A percentile compares a stretch with the other conserved stretches of the same genome.
phyloP scores from a whole-genome alignment of 345 rosid species.

The rapeseed (Brassica napus) region DNA sequence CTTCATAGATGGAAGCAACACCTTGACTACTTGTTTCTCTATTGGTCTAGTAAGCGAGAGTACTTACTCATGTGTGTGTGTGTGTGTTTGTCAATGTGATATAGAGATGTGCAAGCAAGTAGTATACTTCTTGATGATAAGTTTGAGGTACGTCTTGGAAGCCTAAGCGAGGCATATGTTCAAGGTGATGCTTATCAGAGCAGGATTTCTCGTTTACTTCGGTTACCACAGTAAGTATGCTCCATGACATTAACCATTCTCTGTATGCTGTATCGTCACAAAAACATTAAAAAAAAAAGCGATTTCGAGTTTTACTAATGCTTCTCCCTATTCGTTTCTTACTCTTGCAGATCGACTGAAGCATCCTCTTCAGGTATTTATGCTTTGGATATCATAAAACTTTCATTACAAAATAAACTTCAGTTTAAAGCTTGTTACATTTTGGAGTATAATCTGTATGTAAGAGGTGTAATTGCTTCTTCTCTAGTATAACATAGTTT shows the following conservation, averaged over 20 bases:
- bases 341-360: slow-evolving; percentile 74
- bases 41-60: background rate
- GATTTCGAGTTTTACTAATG: slow-evolving; percentile 15
- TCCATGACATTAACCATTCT: slow-evolving; percentile 6
- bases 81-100: slow-evolving; percentile 28
- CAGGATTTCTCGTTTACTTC: slow-evolving; percentile 81
- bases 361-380: slow-evolving; percentile 72
- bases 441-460: too few relatives aligned
- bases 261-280: background rate
- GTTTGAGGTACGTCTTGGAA: slow-evolving; percentile 93
- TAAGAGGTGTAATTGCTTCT: too few relatives aligned
- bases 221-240: slow-evolving; percentile 83
- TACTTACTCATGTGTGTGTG: slow-evolving; percentile 31
- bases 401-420: background rate
- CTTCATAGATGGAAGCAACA: background rate
- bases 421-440: background rate
- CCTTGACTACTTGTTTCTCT: background rate
- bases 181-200: slow-evolving; percentile 91
- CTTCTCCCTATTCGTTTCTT: slow-evolving; percentile 29
- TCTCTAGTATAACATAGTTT: background rate
- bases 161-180: slow-evolving; percentile 77
- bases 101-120: slow-evolving; percentile 98
- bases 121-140: slow-evolving; percentile 99
- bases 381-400: slow-evolving; percentile 3
- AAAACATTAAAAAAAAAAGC: background rate